phyloP scores from a whole-genome alignment of 768 basidiomycete genomes.

The Pisolithus marmoratus region DNA sequence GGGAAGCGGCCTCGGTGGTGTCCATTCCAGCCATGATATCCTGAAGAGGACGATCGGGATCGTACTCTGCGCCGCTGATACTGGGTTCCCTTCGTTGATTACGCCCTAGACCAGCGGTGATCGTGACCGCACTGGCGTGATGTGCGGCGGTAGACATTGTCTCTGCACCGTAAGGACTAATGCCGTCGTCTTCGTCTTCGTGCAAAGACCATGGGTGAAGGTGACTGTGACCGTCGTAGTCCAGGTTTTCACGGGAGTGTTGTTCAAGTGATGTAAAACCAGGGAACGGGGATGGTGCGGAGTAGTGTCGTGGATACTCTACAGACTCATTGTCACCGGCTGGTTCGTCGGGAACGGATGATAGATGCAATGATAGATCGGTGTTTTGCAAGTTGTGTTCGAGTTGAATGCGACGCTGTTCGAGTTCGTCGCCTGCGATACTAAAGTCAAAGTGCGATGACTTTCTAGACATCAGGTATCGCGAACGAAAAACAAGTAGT shows the following conservation, averaged over 20 bases:
- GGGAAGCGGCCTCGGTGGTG: conserved; percentile 31
- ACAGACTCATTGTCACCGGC: conserved; percentile 44
- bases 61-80: conserved; percentile 76
- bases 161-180: conserved; percentile 60
- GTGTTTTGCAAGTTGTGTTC: conserved; percentile 74
- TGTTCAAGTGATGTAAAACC: conserved; percentile 60
- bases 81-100: conserved; percentile 46
- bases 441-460: conserved; percentile 36
- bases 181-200: conserved; percentile 61
- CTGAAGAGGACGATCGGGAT: conserved; percentile 75
- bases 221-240: conserved; percentile 45
- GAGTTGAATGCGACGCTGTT: conserved; percentile 70
- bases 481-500: conserved; percentile 4
- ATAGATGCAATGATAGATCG: conserved; percentile 66
- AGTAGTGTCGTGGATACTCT: conserved; percentile 69
- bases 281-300: conserved; percentile 48
- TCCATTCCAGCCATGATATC: conserved; percentile 63
- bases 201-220: conserved; percentile 57
- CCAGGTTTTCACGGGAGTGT: conserved; percentile 50
- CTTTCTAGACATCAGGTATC: conserved; percentile 18
- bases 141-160: conserved; percentile 82
- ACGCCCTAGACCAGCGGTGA: conserved; percentile 72
- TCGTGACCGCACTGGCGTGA: conserved; percentile 83
- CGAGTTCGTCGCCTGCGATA: conserved; percentile 70
- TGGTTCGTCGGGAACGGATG: conserved; percentile 41